Evolutionary conservation across 768 basidiomycete species (phyloP).

Genomic region (Daedaleopsis nitida): DNA sequence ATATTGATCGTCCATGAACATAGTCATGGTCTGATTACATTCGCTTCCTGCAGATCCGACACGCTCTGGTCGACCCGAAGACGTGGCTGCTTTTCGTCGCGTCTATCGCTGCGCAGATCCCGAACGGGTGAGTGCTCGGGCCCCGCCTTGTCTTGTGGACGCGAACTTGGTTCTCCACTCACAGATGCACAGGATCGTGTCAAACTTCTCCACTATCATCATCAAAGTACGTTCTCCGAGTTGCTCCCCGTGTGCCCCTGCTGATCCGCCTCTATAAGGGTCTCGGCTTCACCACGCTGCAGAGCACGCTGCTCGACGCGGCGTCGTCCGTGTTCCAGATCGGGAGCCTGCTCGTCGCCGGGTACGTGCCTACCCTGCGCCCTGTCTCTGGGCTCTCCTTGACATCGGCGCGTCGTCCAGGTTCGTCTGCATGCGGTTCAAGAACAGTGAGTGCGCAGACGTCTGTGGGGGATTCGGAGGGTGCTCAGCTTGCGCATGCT

Average conservation of each 20-base stretch:
- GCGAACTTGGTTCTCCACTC: neutral
- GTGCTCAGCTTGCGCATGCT: neutral
- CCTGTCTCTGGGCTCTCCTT: neutral
- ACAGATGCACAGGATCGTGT: slow-evolving; percentile 10
- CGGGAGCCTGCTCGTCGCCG: slow-evolving; percentile 15
- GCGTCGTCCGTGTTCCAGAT: slow-evolving; percentile 20
- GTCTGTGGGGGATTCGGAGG: neutral
- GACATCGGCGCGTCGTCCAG: neutral
- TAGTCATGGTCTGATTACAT: neutral
- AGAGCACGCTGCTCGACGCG: slow-evolving; percentile 22
- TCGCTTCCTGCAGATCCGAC: slow-evolving; percentile 9
- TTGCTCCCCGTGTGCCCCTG: neutral
- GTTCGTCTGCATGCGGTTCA: slow-evolving; percentile 19
- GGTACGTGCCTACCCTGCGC: slow-evolving; percentile 13
- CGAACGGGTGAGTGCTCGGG: slow-evolving; percentile 24
- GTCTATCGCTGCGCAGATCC: slow-evolving; percentile 37
- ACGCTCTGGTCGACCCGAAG: slow-evolving; percentile 34
- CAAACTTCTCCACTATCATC: slow-evolving; percentile 28
- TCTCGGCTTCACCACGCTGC: slow-evolving; percentile 23
- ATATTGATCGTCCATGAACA: no score
- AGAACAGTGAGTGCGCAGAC: slow-evolving; percentile 14
- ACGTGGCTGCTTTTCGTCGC: slow-evolving; percentile 37
- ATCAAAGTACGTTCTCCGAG: slow-evolving; percentile 20
- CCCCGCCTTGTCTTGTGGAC: neutral
- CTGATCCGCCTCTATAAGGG: slow-evolving; percentile 1